Conservation (phyloP, 2,329 filamentous ascomycete species). For the Neoarthrinium moseri region DNA sequence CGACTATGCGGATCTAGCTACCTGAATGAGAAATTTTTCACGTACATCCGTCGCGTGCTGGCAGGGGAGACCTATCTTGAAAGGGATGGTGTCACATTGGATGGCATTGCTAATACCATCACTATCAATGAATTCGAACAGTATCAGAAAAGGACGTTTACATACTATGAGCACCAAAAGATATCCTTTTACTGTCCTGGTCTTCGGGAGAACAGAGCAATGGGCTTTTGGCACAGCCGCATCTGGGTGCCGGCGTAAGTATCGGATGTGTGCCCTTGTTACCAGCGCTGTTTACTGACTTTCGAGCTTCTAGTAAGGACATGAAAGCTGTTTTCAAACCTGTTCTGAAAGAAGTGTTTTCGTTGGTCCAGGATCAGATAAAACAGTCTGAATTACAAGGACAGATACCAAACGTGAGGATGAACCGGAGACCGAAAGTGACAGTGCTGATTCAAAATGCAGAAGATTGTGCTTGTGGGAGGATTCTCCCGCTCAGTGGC, state of each 20-base stretch:
- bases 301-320: too few species aligned
- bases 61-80: background rate
- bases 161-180: background rate
- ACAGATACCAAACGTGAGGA: background rate
- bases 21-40: conserved; percentile 26
- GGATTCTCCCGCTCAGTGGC: background rate
- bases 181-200: background rate
- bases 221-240: background rate
- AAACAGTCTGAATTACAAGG: background rate
- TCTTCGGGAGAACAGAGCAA: background rate
- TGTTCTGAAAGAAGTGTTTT: background rate
- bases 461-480: conserved; percentile 1
- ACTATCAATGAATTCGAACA: background rate
- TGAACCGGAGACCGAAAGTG: too few species aligned
- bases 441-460: too few species aligned
- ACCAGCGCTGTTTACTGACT: too few species aligned
- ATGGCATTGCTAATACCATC: background rate
- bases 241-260: background rate
- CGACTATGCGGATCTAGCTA: conserved; percentile 28
- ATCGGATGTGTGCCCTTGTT: too few species aligned
- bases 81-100: background rate
- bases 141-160: background rate
- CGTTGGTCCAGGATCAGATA: background rate
- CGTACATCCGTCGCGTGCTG: background rate
- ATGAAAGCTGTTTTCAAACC: background rate